Conservation (phyloP, 371 early-diverging fungal species). For the Amoeboradix gromovi region DNA sequence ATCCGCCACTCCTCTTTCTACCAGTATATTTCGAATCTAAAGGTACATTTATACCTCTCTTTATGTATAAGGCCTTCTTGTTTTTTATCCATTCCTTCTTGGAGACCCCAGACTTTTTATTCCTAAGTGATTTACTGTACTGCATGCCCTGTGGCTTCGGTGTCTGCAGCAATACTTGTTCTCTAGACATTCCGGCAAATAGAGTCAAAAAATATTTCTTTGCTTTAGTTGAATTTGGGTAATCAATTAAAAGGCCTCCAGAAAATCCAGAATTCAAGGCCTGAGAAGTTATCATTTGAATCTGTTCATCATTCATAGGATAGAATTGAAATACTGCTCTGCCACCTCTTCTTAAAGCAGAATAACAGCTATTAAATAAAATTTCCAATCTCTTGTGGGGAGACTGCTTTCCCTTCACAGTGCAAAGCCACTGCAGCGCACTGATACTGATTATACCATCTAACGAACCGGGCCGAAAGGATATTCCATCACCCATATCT, state of each 20-base stretch:
- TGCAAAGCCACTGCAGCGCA: slow-evolving; percentile 95
- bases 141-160: slow-evolving; percentile 16
- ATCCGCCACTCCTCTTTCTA: slow-evolving; percentile 51
- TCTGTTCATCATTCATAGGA: slow-evolving; percentile 79
- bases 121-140: slow-evolving; percentile 13
- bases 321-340: slow-evolving; percentile 95
- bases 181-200: slow-evolving; percentile 46
- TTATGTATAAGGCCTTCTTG: slow-evolving; percentile 61
- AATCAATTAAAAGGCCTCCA: slow-evolving; percentile 88
- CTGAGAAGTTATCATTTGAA: slow-evolving; percentile 59
- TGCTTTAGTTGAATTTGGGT: slow-evolving; percentile 81
- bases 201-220: slow-evolving; percentile 84
- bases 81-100: slow-evolving; percentile 63
- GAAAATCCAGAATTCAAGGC: slow-evolving; percentile 77
- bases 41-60: slow-evolving; percentile 52
- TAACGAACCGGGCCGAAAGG: slow-evolving; percentile 82
- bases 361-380: slow-evolving; percentile 80
- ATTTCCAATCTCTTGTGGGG: slow-evolving; percentile 52
- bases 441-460: slow-evolving; percentile 95
- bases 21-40: slow-evolving; percentile 84
- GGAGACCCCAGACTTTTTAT: slow-evolving; percentile 24
- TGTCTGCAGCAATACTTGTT: slow-evolving; percentile 14
- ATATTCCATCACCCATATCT: slow-evolving; percentile 86
- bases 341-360: slow-evolving; percentile 53
- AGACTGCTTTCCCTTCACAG: slow-evolving; percentile 49